Conservation (phyloP, 192 early-diverging fungal species). For the Mortierella antarctica region DNA sequence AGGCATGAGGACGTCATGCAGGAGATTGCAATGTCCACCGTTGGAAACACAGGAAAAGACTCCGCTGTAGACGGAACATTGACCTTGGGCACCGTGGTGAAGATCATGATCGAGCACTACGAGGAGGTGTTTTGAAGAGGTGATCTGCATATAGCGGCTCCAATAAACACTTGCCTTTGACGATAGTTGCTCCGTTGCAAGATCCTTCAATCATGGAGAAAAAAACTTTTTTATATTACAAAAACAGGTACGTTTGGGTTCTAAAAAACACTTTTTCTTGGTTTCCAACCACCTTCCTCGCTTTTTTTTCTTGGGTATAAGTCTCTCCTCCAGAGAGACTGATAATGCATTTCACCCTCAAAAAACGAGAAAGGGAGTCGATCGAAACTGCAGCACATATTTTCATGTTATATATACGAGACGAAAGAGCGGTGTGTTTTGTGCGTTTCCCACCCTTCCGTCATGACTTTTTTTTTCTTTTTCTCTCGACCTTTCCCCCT, state of each 20-base stretch:
- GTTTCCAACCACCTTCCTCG: not conserved
- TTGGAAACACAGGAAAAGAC: slow-evolving; percentile 4
- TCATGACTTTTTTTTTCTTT: slow-evolving; percentile 12
- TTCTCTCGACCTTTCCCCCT: not conserved
- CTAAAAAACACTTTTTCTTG: slow-evolving; percentile 45
- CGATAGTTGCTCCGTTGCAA: not conserved
- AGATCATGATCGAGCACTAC: slow-evolving; percentile 49
- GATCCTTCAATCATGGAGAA: not conserved
- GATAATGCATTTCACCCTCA: not conserved
- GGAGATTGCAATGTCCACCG: slow-evolving; percentile 41
- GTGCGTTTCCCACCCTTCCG: slow-evolving; percentile 51
- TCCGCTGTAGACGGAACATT: slow-evolving; percentile 13
- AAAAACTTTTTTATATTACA: slow-evolving; percentile 28
- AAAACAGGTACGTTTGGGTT: slow-evolving; percentile 41
- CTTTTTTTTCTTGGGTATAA: slow-evolving; percentile 7
- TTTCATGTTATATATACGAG: slow-evolving; percentile 49
- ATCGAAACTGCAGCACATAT: slow-evolving; percentile 49
- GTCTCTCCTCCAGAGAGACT: not conserved
- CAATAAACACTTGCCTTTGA: not conserved
- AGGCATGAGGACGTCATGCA: slow-evolving; percentile 51
- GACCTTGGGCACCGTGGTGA: slow-evolving; percentile 38
- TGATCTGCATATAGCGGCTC: no score
- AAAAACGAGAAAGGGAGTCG: not conserved
- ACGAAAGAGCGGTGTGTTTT: slow-evolving; percentile 49
- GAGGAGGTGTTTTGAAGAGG: slow-evolving; percentile 24